Percentiles rank a stretch among this genome's conserved stretches.
These are phyloP conservation scores for Sordaria brevicollis DNA, from an alignment of 495 filamentous ascomycete genomes.

Conservation along the genomic window DNA sequence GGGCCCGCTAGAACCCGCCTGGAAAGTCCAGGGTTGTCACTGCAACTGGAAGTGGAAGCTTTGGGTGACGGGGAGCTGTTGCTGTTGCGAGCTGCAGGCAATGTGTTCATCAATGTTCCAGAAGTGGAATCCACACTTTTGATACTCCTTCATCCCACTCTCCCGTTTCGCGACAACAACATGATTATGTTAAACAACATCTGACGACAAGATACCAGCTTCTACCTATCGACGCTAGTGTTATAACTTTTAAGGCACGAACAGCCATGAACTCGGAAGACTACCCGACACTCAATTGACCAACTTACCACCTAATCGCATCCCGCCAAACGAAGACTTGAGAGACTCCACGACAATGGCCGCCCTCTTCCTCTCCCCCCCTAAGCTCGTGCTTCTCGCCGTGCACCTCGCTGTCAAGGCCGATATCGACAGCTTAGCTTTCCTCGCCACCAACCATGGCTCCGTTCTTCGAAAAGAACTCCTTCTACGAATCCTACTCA, in stretches of 20 bases:
- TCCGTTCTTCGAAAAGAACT: slow-evolving; percentile 52
- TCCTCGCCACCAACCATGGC: slow-evolving; percentile 48
- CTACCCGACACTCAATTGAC: background rate
- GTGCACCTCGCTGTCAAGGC: slow-evolving; percentile 45
- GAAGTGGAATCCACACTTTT: background rate
- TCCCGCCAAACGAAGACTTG: background rate
- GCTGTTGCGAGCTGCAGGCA: background rate
- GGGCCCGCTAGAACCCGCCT: background rate
- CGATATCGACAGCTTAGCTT: slow-evolving; percentile 52
- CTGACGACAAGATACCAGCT: background rate
- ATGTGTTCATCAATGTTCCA: background rate
- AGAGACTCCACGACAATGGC: slow-evolving; percentile 21
- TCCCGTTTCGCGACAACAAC: background rate
- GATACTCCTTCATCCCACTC: background rate
- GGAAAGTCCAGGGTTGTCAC: background rate
- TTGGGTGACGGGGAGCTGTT: background rate
- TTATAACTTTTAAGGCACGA: background rate
- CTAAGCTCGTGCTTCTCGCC: slow-evolving; percentile 55
- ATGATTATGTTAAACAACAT: background rate
- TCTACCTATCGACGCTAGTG: background rate
- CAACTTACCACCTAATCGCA: background rate
- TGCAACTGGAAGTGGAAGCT: background rate
- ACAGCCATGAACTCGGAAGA: background rate
- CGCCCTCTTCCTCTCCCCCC: slow-evolving; percentile 37
- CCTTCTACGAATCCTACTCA: slow-evolving; percentile 70